Evolutionary conservation across 2,329 filamentous ascomycete species (phyloP).

Genomic region (Neopestalotiopsis rosae): DNA sequence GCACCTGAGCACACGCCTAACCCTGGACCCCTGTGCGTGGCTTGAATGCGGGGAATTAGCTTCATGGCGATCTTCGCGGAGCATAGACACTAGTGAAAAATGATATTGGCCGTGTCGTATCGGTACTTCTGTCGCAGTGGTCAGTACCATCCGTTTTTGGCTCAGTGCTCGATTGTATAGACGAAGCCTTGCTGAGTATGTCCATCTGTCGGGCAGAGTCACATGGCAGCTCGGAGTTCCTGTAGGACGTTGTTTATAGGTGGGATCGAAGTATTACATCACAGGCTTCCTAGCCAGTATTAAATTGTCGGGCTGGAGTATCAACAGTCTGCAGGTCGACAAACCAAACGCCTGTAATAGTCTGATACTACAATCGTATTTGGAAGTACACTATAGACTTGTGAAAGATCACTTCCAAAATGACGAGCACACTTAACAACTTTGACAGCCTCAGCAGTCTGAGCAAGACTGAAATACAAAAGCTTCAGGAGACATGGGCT

Average conservation of each 20-base stretch:
- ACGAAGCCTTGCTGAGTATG: not conserved
- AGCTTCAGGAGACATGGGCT: slow-evolving; percentile 10
- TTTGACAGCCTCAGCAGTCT: slow-evolving; percentile 7
- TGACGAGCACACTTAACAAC: not conserved
- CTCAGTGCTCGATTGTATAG: not conserved
- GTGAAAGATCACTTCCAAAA: not conserved
- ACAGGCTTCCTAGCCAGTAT: not conserved
- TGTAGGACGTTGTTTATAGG: not conserved
- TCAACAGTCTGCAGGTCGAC: not conserved
- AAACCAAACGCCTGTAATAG: not conserved
- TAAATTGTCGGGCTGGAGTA: not conserved
- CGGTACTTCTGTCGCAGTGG: not conserved
- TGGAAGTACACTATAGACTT: not conserved
- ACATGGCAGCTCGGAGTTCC: not conserved
- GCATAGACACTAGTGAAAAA: not conserved
- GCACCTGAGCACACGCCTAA: not conserved
- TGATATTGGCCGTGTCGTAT: not conserved
- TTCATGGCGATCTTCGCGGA: not conserved
- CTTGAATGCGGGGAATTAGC: slow-evolving; percentile 3
- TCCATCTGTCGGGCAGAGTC: not conserved
- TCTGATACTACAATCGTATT: not conserved
- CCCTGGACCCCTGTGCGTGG: not conserved
- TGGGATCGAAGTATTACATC: not conserved
- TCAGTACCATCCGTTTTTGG: not conserved
- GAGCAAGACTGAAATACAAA: not conserved